A percentile compares a stretch with the other conserved stretches of the same genome.
These are phyloP conservation scores for Trichoderma koningii DNA, from an alignment of 2,329 filamentous ascomycete species.

Conservation along the genomic window DNA sequence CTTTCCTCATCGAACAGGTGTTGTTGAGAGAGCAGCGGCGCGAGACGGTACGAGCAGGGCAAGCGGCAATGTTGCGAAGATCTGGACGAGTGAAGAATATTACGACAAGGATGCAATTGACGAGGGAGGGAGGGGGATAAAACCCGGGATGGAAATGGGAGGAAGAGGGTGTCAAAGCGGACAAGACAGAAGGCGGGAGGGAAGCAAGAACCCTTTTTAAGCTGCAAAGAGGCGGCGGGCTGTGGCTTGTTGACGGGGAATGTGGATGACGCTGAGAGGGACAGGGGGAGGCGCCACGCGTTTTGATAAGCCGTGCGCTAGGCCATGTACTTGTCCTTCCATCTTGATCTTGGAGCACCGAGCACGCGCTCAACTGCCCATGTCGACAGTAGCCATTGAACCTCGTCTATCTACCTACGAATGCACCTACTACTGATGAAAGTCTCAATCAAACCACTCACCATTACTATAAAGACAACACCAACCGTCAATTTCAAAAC, in stretches of 20 bases:
- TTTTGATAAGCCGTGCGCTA: too few relatives aligned
- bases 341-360: background rate
- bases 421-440: too few relatives aligned
- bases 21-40: slow-evolving; percentile 23
- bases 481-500: too few relatives aligned
- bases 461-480: too few relatives aligned
- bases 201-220: slow-evolving; percentile 22
- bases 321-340: too few relatives aligned
- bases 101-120: background rate
- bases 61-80: background rate
- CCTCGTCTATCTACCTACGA: too few relatives aligned
- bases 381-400: too few relatives aligned
- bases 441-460: too few relatives aligned
- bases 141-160: background rate
- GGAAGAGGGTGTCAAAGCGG: background rate
- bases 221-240: slow-evolving; percentile 15
- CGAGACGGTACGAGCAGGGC: background rate
- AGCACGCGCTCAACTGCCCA: background rate
- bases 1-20: slow-evolving; percentile 63
- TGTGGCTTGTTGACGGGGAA: slow-evolving; percentile 16
- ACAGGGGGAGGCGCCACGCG: slow-evolving; percentile 12
- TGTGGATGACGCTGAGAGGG: slow-evolving; percentile 22
- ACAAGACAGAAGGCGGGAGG: background rate
- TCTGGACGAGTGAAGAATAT: too few relatives aligned
- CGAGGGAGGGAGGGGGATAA: background rate